phyloP scores from a whole-genome alignment of 306 rosid species.

The Erythrophleum fordii region DNA sequence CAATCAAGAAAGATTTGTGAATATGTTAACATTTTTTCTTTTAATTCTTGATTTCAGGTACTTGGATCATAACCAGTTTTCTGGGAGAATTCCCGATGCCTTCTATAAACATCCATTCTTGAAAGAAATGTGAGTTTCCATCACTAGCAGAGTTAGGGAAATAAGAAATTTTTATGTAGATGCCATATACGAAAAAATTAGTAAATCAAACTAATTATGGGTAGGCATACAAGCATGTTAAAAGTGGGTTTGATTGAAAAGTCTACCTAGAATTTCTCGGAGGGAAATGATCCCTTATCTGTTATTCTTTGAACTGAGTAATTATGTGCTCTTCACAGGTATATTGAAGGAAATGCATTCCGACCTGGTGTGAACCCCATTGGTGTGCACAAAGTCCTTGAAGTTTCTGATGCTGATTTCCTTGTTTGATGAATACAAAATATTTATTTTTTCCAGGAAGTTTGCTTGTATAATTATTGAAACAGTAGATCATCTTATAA shows the following conservation, averaged over 20 bases:
- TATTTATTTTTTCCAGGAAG: slow-evolving; percentile 39
- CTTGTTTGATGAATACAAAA: slow-evolving; percentile 59
- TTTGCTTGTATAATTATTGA: slow-evolving; percentile 45
- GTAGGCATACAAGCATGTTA: background rate
- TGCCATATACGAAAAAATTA: background rate
- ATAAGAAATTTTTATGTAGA: background rate
- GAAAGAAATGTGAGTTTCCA: slow-evolving; percentile 92
- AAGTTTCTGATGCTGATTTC: slow-evolving; percentile 89
- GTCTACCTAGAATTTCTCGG: background rate
- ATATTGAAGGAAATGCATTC: slow-evolving; percentile 88
- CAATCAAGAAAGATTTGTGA: slow-evolving; percentile 10
- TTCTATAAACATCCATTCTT: slow-evolving; percentile 90
- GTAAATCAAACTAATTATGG: background rate
- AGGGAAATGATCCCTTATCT: background rate
- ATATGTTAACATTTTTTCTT: background rate
- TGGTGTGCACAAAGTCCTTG: slow-evolving; percentile 89
- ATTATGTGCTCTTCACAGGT: slow-evolving; percentile 51
- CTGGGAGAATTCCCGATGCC: slow-evolving; percentile 90
- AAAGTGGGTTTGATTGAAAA: background rate
- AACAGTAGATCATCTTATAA: slow-evolving; percentile 43
- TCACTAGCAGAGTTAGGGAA: background rate
- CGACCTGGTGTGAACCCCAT: slow-evolving; percentile 84
- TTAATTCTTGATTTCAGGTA: slow-evolving; percentile 58
- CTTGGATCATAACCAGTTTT: slow-evolving; percentile 95
- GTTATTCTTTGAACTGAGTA: slow-evolving; percentile 29